phyloP scores from a whole-genome alignment of 169 alveolate species.

The Eimeria mitis region DNA sequence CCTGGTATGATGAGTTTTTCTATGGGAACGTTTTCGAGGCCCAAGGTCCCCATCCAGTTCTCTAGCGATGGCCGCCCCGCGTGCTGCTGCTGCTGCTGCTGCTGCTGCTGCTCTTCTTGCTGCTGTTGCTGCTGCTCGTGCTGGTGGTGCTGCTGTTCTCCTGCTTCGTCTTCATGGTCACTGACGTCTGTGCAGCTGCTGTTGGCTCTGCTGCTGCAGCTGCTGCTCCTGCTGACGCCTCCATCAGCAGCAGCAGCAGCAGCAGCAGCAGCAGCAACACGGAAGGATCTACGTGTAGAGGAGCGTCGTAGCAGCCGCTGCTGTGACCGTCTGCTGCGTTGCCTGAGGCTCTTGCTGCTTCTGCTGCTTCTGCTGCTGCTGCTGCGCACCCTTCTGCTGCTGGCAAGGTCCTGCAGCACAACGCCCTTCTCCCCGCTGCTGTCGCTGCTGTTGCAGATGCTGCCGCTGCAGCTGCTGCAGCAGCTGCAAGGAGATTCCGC shows the following conservation, averaged over 20 bases:
- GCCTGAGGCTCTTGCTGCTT: neutral
- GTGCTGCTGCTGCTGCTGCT: constrained; percentile 18
- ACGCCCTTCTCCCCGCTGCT: neutral
- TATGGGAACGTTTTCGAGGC: constrained; percentile 8
- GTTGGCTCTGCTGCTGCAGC: constrained; percentile 27
- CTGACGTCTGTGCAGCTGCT: neutral
- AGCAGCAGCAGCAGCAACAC: neutral
- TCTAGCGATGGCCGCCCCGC: constrained; percentile 8
- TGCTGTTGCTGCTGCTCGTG: neutral
- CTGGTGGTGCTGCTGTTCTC: neutral
- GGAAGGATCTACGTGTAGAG: neutral
- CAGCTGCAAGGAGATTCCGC: constrained; percentile 39
- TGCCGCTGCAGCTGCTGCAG: constrained; percentile 39
- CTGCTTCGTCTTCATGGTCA: neutral
- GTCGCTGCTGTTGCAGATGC: constrained; percentile 43
- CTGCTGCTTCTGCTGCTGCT: neutral
- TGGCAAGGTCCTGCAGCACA: neutral
- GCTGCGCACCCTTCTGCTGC: constrained; percentile 35
- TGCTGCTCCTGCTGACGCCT: neutral
- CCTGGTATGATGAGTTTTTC: constrained; percentile 37
- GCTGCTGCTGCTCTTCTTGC: neutral
- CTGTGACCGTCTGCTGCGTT: constrained; percentile 15
- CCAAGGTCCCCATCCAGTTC: constrained; percentile 52
- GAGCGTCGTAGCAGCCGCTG: constrained; percentile 35
- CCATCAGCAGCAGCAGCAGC: neutral